Base-by-base conservation (phyloP, 345 rosid genomes). In the Gossypium australe region DNA sequence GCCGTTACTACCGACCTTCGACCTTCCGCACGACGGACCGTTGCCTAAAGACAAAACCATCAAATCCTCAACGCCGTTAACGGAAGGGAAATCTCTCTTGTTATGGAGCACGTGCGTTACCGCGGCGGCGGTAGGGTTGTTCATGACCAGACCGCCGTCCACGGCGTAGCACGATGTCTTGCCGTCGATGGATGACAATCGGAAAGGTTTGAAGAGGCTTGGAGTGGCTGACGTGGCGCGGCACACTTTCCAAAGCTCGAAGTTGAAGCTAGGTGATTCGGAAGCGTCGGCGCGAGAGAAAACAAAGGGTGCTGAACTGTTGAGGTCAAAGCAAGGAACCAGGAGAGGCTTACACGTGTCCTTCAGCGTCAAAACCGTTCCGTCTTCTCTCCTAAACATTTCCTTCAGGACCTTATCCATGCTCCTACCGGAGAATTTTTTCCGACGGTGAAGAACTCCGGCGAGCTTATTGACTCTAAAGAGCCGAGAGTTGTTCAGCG, bases 361-460 rank as follows among this genome's bases (percentile, higher is more conserved):
- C 63, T 58, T 58, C 63, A 58, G 34, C 0, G 63, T 58, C 63
- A 58, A 24, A 58, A 25, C 6, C 17, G 63, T 58, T 11, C 63
- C 63, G 63, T 58, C 63, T 58, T 24, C 63, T 22, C 63, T 22
- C 34, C 12, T 58, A 11, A 58, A 58, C 34, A 58, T 58, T 24
- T 22, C 63, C 63, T 24, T 58, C 16, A 58, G 34, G 38, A 58
- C 38, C 16, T 58, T 58, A 22, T 58, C 63, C 63, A 58, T 58
- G 63, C 63, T 58, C 63, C 24, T 58, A 4, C 63, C 91, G 56
- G 97, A 94, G 80, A 83, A 87, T 71, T 84, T 78, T 75, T 72
- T 44, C 14, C 65, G 75, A n/a, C 89, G 86, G 80, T 82, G 77
- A 75, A 92, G 53, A 43, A 83, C 66, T 25, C 88, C 91, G 49